Conservation (phyloP, 257 asterid genomes). For the Solanum boliviense region DNA sequence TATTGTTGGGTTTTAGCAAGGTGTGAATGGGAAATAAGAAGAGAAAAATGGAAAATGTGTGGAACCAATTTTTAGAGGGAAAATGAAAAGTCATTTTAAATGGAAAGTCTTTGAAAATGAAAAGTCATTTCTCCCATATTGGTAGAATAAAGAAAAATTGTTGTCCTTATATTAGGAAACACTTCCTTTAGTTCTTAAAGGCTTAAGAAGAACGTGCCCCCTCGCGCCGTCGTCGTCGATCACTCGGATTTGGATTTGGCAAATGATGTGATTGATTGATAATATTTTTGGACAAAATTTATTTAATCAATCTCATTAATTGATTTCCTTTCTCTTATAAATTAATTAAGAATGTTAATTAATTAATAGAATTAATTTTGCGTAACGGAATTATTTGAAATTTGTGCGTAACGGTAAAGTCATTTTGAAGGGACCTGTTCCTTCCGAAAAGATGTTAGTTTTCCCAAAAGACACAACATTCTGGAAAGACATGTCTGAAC, state of each 20-base stretch:
- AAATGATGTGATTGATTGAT: no score
- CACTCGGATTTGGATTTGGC: neutral
- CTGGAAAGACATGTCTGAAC: neutral
- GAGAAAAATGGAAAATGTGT: neutral
- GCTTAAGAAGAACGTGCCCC: neutral
- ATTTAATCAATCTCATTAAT: neutral
- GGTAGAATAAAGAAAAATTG: neutral
- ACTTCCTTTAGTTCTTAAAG: no score
- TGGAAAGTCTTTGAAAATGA: no score
- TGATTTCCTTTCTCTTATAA: neutral
- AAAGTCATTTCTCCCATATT: neutral
- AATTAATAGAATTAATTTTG: no score
- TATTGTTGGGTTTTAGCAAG: neutral
- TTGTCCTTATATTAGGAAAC: neutral
- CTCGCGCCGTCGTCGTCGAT: neutral
- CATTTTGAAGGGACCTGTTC: neutral
- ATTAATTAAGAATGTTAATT: neutral
- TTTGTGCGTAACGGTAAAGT: neutral
- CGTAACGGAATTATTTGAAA: no score
- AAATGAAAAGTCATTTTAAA: no score
- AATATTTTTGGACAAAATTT: neutral
- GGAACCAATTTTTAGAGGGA: neutral
- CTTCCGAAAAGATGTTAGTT: neutral
- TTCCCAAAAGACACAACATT: neutral
- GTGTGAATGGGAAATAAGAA: neutral